Evolutionary conservation across 495 filamentous ascomycete genomes (phyloP).

Genomic region (Aspergillus kassunensis): DNA sequence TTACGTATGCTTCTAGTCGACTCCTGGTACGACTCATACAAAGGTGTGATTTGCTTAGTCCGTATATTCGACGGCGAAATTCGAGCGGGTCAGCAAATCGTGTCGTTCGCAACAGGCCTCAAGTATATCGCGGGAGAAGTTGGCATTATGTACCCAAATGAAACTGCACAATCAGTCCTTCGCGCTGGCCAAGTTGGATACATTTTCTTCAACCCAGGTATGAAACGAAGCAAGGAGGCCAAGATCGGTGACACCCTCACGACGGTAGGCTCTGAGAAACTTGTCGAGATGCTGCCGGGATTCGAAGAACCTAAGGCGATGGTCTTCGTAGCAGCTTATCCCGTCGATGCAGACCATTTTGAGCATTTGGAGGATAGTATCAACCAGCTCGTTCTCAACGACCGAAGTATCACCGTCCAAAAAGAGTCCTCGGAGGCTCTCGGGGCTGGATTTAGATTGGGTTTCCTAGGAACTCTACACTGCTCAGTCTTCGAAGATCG

Average conservation of each 20-base stretch:
- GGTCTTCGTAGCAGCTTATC: constrained; percentile 97
- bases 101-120: constrained; percentile 79
- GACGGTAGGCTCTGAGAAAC: constrained; percentile 69
- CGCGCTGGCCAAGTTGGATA: constrained; percentile 95
- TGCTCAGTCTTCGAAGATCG: constrained; percentile 98
- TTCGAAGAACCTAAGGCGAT: constrained; percentile 98
- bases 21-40: constrained; percentile 96
- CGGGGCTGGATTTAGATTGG: constrained; percentile 88
- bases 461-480: constrained; percentile 93
- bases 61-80: constrained; percentile 87
- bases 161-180: constrained; percentile 72
- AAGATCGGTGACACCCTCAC: constrained; percentile 96
- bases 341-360: constrained; percentile 83
- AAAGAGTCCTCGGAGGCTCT: constrained; percentile 93
- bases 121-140: constrained; percentile 94
- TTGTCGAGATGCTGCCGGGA: constrained; percentile 77
- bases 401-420: constrained; percentile 86
- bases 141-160: constrained; percentile 92
- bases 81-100: constrained; percentile 73
- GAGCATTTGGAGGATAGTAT: constrained; percentile 89
- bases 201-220: constrained; percentile 93
- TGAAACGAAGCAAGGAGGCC: constrained; percentile 92
- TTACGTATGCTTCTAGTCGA: constrained; percentile 87
- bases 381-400: constrained; percentile 88
- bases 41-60: constrained; percentile 88